Percentiles rank a stretch among this genome's conserved stretches.
Evolutionary conservation across 225 moss, liverwort and hornwort genomes (phyloP).

Genomic region (Bryoerythrophyllum caledonicum): DNA sequence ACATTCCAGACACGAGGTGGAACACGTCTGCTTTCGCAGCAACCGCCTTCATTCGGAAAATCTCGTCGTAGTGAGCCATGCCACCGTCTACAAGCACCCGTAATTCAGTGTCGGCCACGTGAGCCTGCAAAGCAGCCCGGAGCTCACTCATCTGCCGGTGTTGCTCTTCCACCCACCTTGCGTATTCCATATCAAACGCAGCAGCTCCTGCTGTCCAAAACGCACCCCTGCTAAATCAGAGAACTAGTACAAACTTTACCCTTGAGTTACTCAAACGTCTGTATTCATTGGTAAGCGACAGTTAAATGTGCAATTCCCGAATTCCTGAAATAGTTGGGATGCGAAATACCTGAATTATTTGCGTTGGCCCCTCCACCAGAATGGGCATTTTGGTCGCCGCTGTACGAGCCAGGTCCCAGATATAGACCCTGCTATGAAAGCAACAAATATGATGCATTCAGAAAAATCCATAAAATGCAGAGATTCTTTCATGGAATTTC

Average conservation of each 20-base stretch:
- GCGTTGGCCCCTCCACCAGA: constrained; percentile 66
- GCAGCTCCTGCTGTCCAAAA: constrained; percentile 76
- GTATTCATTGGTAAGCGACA: background rate
- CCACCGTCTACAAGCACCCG: constrained; percentile 94
- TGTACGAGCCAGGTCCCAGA: constrained; percentile 66
- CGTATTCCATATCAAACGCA: constrained; percentile 96
- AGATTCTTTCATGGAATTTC: too few species aligned
- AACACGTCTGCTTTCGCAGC: constrained; percentile 99
- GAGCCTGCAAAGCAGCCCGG: constrained; percentile 93
- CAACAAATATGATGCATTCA: constrained; percentile 31
- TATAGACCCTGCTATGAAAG: constrained; percentile 79
- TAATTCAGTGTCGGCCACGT: constrained; percentile 94
- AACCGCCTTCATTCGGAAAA: constrained; percentile 89
- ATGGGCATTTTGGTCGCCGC: constrained; percentile 80
- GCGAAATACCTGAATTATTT: constrained; percentile 74
- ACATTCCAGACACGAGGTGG: constrained; percentile 99
- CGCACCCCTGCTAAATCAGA: constrained; percentile 25
- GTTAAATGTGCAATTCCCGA: background rate
- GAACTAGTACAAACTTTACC: constrained; percentile 10
- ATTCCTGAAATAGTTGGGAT: background rate
- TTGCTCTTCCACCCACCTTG: constrained; percentile 98
- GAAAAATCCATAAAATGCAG: constrained; percentile 3
- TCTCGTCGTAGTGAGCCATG: constrained; percentile 95
- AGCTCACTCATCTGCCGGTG: constrained; percentile 98
- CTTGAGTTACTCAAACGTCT: background rate